phyloP scores from a whole-genome alignment of 805 yeast genomes.

The Wickerhamiella bombiphila region DNA sequence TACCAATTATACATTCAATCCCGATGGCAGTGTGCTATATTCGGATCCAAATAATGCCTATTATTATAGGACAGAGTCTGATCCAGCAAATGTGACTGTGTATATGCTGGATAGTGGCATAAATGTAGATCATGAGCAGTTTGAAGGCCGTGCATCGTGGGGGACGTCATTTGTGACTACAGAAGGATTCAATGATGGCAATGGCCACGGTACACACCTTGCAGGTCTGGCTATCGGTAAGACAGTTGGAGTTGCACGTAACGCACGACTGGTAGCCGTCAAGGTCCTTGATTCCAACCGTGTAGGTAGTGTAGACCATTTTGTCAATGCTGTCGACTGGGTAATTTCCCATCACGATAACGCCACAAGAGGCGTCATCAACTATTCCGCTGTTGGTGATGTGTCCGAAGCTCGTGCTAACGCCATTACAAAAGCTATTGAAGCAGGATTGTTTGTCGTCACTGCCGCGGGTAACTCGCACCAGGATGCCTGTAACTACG shows the following conservation, averaged over 20 bases:
- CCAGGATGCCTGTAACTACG: conserved; percentile 63
- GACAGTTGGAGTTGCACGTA: conserved; percentile 72
- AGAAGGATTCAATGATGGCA: conserved; percentile 59
- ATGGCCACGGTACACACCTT: conserved; percentile 94
- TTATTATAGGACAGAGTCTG: conserved; percentile 19
- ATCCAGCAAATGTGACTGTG: conserved; percentile 23
- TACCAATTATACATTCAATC: conserved; percentile 45
- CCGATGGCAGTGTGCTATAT: conserved; percentile 26
- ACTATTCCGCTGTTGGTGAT: conserved; percentile 18
- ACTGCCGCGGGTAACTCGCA: conserved; percentile 52
- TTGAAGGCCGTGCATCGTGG: conserved; percentile 74
- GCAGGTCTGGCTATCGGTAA: conserved; percentile 88
- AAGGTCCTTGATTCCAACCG: conserved; percentile 56
- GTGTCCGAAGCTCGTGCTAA: conserved; percentile 16
- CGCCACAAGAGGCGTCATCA: conserved; percentile 19
- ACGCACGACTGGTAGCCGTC: conserved; percentile 64
- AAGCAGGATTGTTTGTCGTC: conserved; percentile 19
- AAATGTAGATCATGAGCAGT: conserved; percentile 58
- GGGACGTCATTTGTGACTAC: conserved; percentile 67
- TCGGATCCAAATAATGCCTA: conserved; percentile 66
- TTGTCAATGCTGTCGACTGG: conserved; percentile 24
- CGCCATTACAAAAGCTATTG: conserved; percentile 15
- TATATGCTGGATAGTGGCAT: conserved; percentile 88
- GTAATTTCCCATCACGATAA: conserved; percentile 15
- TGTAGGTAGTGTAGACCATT: conserved; percentile 35